phyloP scores from a whole-genome alignment of 169 alveolate species.

The Plasmodium blacklocki region DNA sequence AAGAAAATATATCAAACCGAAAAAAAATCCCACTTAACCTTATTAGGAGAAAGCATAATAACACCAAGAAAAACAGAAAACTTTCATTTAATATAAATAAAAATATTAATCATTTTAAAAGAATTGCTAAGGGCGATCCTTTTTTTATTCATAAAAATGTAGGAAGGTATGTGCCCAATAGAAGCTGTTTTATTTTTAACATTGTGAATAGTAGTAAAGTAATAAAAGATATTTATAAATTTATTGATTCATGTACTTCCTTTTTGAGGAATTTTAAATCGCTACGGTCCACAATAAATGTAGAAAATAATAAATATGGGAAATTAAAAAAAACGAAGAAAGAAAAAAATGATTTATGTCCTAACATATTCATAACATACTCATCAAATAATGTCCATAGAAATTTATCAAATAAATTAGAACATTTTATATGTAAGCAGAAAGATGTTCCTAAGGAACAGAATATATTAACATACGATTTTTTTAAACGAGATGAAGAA shows the following conservation, averaged over 20 bases:
- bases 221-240: constrained; percentile 1
- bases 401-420: neutral
- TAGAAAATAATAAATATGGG: neutral
- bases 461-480: neutral
- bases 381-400: neutral
- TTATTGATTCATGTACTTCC: neutral
- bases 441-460: neutral
- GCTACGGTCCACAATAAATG: neutral
- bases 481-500: constrained; percentile 7
- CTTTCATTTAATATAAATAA: neutral
- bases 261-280: neutral
- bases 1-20: neutral
- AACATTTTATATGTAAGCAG: neutral
- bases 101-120: neutral
- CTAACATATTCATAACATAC: neutral
- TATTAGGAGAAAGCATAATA: neutral
- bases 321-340: neutral
- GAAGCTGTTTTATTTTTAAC: neutral
- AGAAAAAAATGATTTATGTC: neutral
- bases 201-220: neutral
- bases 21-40: neutral
- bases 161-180: neutral
- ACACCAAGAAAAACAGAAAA: neutral
- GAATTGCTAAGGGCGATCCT: no score
- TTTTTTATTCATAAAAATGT: neutral